Conservation (phyloP, 2,329 filamentous ascomycete species). For the Xylariaceae sp. region DNA sequence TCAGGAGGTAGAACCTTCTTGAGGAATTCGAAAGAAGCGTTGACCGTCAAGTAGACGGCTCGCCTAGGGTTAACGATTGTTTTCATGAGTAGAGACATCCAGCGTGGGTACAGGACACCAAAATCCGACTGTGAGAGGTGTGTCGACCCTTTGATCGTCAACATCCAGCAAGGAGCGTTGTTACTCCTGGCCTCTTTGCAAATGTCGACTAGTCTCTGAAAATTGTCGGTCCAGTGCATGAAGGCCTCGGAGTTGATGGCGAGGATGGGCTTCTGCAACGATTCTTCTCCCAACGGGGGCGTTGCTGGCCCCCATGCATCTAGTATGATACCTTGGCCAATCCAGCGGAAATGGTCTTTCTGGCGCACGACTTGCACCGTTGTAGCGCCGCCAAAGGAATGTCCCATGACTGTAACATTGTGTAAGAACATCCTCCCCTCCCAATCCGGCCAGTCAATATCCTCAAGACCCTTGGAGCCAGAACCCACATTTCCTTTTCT, state of each 20-base stretch:
- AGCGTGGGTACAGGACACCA: slow-evolving; percentile 65
- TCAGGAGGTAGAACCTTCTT: slow-evolving; percentile 56
- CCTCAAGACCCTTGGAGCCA: slow-evolving; percentile 63
- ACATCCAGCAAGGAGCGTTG: slow-evolving; percentile 56
- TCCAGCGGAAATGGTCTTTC: slow-evolving; percentile 59
- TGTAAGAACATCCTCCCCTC: slow-evolving; percentile 60
- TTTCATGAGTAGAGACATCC: slow-evolving; percentile 66
- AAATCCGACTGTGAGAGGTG: slow-evolving; percentile 73
- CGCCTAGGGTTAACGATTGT: slow-evolving; percentile 67
- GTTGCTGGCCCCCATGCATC: slow-evolving; percentile 67
- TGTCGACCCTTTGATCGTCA: slow-evolving; percentile 64
- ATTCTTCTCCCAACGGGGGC: slow-evolving; percentile 53
- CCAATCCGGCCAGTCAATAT: slow-evolving; percentile 64
- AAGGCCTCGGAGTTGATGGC: slow-evolving; percentile 73
- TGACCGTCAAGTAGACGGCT: slow-evolving; percentile 69
- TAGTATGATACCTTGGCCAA: slow-evolving; percentile 70
- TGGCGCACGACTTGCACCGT: slow-evolving; percentile 65
- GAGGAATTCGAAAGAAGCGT: slow-evolving; percentile 68
- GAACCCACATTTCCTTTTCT: slow-evolving; percentile 64
- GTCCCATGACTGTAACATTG: slow-evolving; percentile 67
- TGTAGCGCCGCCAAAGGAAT: slow-evolving; percentile 72
- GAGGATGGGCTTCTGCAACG: slow-evolving; percentile 61
- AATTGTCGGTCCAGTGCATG: slow-evolving; percentile 73
- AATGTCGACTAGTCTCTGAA: slow-evolving; percentile 61
- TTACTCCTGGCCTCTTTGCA: slow-evolving; percentile 61